Base-by-base conservation (phyloP, 495 filamentous ascomycete genomes). In the Xylaria longipes region DNA sequence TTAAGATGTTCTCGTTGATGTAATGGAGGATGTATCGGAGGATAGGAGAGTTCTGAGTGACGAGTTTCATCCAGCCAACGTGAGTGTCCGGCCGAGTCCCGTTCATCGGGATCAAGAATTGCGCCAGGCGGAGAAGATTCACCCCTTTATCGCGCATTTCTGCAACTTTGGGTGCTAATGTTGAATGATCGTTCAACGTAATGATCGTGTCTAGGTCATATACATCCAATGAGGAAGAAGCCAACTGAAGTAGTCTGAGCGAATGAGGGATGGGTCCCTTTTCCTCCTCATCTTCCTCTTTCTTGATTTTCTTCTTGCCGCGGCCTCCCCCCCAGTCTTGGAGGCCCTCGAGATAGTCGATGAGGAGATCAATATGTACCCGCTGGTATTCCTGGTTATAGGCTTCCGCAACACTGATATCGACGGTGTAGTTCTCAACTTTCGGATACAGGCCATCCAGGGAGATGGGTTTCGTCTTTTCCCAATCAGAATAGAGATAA, bases 381-480 rank as follows among this genome's bases (percentile, higher is more conserved):
- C 54, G 35, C 33, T 78, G 76, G 29, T 75, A 78, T n/a, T 54
- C 50, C 25, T 31, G 41, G 17, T 69, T 61, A 8, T 72, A 9
- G 1, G 58, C 52, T 52, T 71, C 9, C 2, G 71, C 72, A 41
- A 41, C 27, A 48, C 68, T 56, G n/a, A 78, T 75, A 29, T 74
- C 72, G 45, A 76, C 71, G 5, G 76, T 78, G 11, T 68, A 76
- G 25, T 76, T 75, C 6, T 72, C 65, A 9, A 75, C 76, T 2
- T 70, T 74, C 3, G 76, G 75, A n/a, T 74, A 57, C 41, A 78
- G 57, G 2, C 75, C 76, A 15, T 78, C 73, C 39, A 78, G 72
- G 2, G 71, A 72, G 12, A 77, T 61, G 4, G 20, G 20, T 1
- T 39, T 63, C 0, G 27, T 65, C 6, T 31, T 17, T 14, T 72